Conservation (phyloP, 176 grass and related monocot genomes). For the Sorghum bicolor region Sorghum_bicolor_NCBIv3 NC_012875.2:55352001-55352500, state of each 20-base stretch:
- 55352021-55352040: background rate
- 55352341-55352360: background rate
- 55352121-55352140: background rate
- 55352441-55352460: slow-evolving; percentile 66
- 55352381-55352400: slow-evolving; percentile 87
- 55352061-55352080: slow-evolving; percentile 1
- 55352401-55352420: slow-evolving; percentile 79
- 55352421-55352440: slow-evolving; percentile 63
- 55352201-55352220: slow-evolving; percentile 69
- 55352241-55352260: slow-evolving; percentile 78
- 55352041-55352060: background rate
- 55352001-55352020: background rate
- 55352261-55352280: background rate
- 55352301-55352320: too few species aligned
- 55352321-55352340: background rate
- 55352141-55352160: slow-evolving; percentile 23
- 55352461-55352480: slow-evolving; percentile 71
- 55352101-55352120: slow-evolving; percentile 2
- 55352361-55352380: background rate
- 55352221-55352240: slow-evolving; percentile 58
- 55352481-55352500: slow-evolving; percentile 77
- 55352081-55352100: slow-evolving; percentile 5
- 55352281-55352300: background rate
- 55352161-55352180: slow-evolving; percentile 27
- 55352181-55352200: slow-evolving; percentile 14